Evolutionary conservation across 2,329 filamentous ascomycete species (phyloP).

Genomic region (Fusarium sp.): DNA sequence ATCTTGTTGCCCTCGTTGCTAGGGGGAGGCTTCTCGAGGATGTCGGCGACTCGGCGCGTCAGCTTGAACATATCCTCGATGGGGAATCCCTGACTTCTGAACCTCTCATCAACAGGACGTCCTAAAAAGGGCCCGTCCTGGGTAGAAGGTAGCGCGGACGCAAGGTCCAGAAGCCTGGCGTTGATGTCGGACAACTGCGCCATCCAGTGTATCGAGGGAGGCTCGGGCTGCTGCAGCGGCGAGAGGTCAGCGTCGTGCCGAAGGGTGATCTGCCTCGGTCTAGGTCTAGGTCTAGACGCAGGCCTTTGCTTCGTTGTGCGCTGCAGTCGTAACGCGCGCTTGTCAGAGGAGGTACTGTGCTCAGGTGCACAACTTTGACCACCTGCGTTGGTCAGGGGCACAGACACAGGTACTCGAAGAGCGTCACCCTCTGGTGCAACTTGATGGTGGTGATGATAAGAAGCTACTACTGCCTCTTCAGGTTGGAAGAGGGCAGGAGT

Average conservation of each 20-base stretch:
- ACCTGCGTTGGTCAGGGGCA: slow-evolving; percentile 32
- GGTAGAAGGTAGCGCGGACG: slow-evolving; percentile 50
- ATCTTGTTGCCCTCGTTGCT: slow-evolving; percentile 18
- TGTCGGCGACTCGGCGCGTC: slow-evolving; percentile 54
- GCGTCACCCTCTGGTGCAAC: slow-evolving; percentile 38
- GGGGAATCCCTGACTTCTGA: slow-evolving; percentile 51
- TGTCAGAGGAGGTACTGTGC: slow-evolving; percentile 43
- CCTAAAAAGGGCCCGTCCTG: slow-evolving; percentile 35
- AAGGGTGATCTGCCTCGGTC: slow-evolving; percentile 53
- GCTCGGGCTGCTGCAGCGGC: slow-evolving; percentile 38
- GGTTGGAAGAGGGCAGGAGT: slow-evolving; percentile 32
- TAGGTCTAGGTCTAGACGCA: slow-evolving; percentile 29
- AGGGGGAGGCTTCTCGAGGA: slow-evolving; percentile 48
- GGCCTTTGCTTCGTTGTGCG: slow-evolving; percentile 31
- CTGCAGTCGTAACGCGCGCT: slow-evolving; percentile 41
- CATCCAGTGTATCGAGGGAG: slow-evolving; percentile 53
- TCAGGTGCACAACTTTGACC: slow-evolving; percentile 41
- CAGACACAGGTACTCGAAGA: slow-evolving; percentile 22
- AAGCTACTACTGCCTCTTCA: neutral
- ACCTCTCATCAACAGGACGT: slow-evolving; percentile 43
- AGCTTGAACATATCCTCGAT: slow-evolving; percentile 58
- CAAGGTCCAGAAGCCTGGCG: slow-evolving; percentile 54
- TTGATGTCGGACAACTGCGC: slow-evolving; percentile 56
- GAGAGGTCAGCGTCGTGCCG: slow-evolving; percentile 39
- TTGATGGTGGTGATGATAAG: slow-evolving; percentile 24